phyloP scores from a whole-genome alignment of 169 alveolate species.

The Plasmodium adleri region DNA sequence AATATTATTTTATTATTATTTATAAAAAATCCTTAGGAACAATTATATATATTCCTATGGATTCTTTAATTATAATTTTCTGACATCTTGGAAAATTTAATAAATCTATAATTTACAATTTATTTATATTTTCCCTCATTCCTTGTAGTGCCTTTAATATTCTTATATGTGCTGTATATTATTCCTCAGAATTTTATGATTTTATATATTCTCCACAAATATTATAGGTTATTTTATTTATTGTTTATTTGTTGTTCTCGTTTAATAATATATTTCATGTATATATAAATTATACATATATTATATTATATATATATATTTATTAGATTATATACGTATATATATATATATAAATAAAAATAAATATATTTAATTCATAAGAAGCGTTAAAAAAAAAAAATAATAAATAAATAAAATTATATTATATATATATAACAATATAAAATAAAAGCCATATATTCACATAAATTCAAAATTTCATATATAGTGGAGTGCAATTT shows the following conservation, averaged over 20 bases:
- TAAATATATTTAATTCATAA: slow-evolving; percentile 14
- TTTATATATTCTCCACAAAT: background rate
- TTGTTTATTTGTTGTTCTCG: background rate
- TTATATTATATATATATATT: slow-evolving; percentile 22
- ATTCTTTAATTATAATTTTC: slow-evolving; percentile 26
- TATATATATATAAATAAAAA: slow-evolving; percentile 27
- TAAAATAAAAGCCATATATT: background rate
- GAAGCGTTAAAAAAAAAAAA: background rate
- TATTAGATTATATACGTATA: background rate
- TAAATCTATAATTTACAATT: slow-evolving; percentile 15
- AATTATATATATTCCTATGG: no score
- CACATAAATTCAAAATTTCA: slow-evolving; percentile 17
- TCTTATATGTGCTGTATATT: slow-evolving; percentile 12
- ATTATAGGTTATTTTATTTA: background rate
- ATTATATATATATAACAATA: no score
- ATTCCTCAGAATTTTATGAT: slow-evolving; percentile 12
- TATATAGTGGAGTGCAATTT: slow-evolving; percentile 32
- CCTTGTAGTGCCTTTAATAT: slow-evolving; percentile 2
- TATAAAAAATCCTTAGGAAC: no score
- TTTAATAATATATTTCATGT: background rate
- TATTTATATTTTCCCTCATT: slow-evolving; percentile 28
- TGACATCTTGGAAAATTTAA: slow-evolving; percentile 38
- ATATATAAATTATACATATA: slow-evolving; percentile 1
- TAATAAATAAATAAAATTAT: slow-evolving; percentile 13
- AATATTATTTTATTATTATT: no score